Percentiles rank a stretch among this genome's conserved stretches.
Conservation (phyloP, 768 basidiomycete genomes). For the Hericium rajendrae region DNA sequence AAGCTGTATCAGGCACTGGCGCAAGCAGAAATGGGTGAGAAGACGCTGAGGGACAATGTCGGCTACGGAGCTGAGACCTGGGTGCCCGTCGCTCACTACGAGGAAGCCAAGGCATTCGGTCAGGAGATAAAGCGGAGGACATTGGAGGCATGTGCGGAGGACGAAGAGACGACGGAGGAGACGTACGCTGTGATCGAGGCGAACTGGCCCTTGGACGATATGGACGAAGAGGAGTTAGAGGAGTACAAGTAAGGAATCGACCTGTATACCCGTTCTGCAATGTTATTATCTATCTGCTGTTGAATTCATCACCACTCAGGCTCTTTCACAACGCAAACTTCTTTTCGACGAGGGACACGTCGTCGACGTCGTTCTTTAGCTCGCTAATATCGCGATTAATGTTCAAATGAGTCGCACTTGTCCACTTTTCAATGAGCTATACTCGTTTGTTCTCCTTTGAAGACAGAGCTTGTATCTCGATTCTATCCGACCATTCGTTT, state of each 20-base stretch:
- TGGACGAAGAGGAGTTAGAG: constrained; percentile 29
- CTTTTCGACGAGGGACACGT: too few relatives aligned
- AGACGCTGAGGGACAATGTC: constrained; percentile 16
- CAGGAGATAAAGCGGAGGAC: constrained; percentile 26
- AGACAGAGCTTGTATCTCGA: too few relatives aligned
- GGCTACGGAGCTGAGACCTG: constrained; percentile 32
- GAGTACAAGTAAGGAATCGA: constrained; percentile 27
- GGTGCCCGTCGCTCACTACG: constrained; percentile 34
- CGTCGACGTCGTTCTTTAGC: too few relatives aligned
- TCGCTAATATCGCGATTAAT: too few relatives aligned
- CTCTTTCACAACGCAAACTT: too few relatives aligned
- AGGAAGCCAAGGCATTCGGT: constrained; percentile 24
- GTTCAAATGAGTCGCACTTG: too few relatives aligned
- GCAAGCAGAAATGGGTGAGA: constrained; percentile 7
- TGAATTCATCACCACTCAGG: too few relatives aligned
- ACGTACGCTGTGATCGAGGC: constrained; percentile 21
- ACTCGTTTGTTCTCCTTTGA: too few relatives aligned
- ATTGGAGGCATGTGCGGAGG: constrained; percentile 15
- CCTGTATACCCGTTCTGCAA: too few relatives aligned
- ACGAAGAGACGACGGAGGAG: constrained; percentile 21
- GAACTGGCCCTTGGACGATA: constrained; percentile 40
- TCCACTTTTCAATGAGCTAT: too few relatives aligned
- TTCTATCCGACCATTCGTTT: too few relatives aligned
- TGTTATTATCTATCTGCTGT: too few relatives aligned
- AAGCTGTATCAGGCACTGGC: constrained; percentile 24